Evolutionary conservation across 495 filamentous ascomycete species (phyloP).

Genomic region (Neurospora africana): DNA sequence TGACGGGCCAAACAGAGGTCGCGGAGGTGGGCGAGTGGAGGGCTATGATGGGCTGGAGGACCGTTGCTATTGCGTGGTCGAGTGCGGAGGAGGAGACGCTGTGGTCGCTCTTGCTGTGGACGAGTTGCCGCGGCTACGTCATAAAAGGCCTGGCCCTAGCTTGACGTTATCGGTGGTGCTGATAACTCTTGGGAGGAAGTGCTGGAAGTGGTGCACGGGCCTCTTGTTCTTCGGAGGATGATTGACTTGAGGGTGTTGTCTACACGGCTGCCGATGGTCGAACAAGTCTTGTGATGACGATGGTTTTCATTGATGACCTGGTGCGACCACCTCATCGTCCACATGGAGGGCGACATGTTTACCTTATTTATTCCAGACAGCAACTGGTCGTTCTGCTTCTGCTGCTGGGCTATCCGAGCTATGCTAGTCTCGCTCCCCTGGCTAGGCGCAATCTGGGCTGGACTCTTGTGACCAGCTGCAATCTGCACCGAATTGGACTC

Average conservation of each 20-base stretch:
- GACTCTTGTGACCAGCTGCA: not conserved
- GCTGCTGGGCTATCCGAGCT: not conserved
- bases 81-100: not conserved
- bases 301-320: not conserved
- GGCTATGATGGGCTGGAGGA: not conserved
- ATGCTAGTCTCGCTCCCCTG: not conserved
- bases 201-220: not conserved
- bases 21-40: not conserved
- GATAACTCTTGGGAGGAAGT: not conserved
- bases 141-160: conserved; percentile 23
- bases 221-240: not conserved
- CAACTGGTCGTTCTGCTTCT: not conserved
- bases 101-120: not conserved
- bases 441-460: not conserved
- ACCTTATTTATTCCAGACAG: not conserved
- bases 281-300: not conserved
- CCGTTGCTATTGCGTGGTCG: not conserved
- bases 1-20: not conserved
- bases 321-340: not conserved
- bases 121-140: conserved; percentile 13
- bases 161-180: conserved; percentile 1
- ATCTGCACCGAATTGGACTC: not conserved
- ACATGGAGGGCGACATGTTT: not conserved
- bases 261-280: not conserved
- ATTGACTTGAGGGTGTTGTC: not conserved